Conservation (phyloP, 164 flowering plant genomes). For the Chimonanthus salicifolius region DNA sequence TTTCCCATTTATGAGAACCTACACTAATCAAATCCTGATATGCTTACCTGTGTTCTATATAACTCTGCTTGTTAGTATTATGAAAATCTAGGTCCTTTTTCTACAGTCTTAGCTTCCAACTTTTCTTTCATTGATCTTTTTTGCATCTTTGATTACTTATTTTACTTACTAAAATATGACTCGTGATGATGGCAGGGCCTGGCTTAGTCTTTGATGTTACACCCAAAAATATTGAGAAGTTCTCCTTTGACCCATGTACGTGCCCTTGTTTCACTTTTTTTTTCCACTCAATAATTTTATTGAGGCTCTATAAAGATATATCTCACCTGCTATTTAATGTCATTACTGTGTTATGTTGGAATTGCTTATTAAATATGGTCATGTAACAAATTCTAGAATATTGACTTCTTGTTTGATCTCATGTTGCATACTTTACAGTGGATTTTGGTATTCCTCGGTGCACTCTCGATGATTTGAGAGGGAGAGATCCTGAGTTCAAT, state of each 20-base stretch:
- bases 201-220: slow-evolving; percentile 79
- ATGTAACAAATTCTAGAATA: too few relatives aligned
- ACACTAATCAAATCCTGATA: too few relatives aligned
- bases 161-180: not conserved
- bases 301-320: too few relatives aligned
- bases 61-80: too few relatives aligned
- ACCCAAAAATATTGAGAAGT: slow-evolving; percentile 59
- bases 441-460: slow-evolving; percentile 91
- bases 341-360: too few relatives aligned
- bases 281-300: not conserved
- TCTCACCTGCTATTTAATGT: too few relatives aligned
- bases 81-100: not conserved
- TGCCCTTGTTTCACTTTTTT: not conserved
- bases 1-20: too few relatives aligned
- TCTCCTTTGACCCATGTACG: slow-evolving; percentile 84
- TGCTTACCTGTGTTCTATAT: too few relatives aligned
- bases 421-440: slow-evolving; percentile 35
- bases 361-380: too few relatives aligned
- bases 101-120: not conserved
- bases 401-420: not conserved
- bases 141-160: not conserved
- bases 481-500: slow-evolving; percentile 77
- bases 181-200: slow-evolving; percentile 46
- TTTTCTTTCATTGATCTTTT: not conserved
- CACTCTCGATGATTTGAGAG: slow-evolving; percentile 64